A percentile compares a stretch with the other conserved stretches of the same genome.
These are phyloP conservation scores for Barnettozyma salicaria DNA, from an alignment of 805 yeast genomes.

Conservation along the genomic window DNA sequence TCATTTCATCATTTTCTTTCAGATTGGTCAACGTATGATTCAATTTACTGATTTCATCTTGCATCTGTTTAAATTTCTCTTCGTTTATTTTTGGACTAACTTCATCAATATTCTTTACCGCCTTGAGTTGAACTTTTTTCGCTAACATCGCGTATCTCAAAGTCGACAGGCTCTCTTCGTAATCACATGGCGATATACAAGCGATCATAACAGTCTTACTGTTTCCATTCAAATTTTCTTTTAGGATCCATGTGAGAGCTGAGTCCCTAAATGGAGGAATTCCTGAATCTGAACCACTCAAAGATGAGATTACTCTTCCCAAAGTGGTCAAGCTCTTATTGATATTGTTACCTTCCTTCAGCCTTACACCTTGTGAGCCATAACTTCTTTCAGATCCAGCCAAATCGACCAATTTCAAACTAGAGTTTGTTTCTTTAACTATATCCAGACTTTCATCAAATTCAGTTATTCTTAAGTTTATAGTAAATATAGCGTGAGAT, in stretches of 20 bases:
- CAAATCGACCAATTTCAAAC: constrained; percentile 65
- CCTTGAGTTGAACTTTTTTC: constrained; percentile 58
- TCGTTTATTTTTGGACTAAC: constrained; percentile 12
- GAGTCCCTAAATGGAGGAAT: constrained; percentile 52
- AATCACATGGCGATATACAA: constrained; percentile 74
- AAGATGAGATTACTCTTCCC: constrained; percentile 57
- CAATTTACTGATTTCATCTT: constrained; percentile 17
- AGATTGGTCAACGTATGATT: constrained; percentile 17
- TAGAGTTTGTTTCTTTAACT: constrained; percentile 47
- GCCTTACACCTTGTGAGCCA: constrained; percentile 53
- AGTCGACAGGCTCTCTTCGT: constrained; percentile 72
- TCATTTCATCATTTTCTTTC: constrained; percentile 20
- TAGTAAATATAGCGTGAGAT: constrained; percentile 74
- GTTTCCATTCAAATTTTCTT: constrained; percentile 75
- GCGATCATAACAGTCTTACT: constrained; percentile 88
- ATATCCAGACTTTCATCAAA: constrained; percentile 33
- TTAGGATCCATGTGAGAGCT: constrained; percentile 63
- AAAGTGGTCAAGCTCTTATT: constrained; percentile 73
- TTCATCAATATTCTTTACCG: constrained; percentile 38
- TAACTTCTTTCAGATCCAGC: constrained; percentile 81
- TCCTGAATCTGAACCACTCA: constrained; percentile 37
- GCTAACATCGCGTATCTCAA: constrained; percentile 75
- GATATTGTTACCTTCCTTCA: constrained; percentile 71
- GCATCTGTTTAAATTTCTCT: constrained; percentile 15
- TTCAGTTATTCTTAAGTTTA: constrained; percentile 56